Percentiles rank a stretch among this genome's conserved stretches.
phyloP scores from a whole-genome alignment of 192 early-diverging fungal species.

The Backusella tarrabulga region DNA sequence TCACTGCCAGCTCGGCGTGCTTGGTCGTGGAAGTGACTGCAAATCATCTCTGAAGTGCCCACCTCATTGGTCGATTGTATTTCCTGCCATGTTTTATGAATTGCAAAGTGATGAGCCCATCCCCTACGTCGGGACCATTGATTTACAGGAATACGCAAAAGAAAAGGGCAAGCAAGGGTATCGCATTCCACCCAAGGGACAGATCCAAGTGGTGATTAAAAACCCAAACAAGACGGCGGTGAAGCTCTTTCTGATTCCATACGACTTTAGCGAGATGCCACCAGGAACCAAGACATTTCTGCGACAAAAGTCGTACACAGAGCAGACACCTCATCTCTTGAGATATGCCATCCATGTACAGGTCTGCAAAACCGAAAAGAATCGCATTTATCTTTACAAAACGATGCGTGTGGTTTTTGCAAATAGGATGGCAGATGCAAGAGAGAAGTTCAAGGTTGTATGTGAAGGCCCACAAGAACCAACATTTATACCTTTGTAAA shows the following conservation, averaged over 20 bases:
- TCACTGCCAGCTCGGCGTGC: constrained; percentile 65
- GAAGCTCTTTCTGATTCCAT: constrained; percentile 78
- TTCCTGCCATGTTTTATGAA: constrained; percentile 78
- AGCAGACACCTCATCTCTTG: constrained; percentile 34
- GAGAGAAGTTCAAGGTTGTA: constrained; percentile 62
- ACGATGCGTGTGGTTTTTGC: constrained; percentile 75
- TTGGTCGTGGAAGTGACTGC: constrained; percentile 53
- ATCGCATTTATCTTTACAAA: constrained; percentile 62
- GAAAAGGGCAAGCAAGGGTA: constrained; percentile 34
- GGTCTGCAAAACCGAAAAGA: constrained; percentile 54
- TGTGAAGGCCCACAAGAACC: constrained; percentile 59
- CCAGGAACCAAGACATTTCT: constrained; percentile 71
- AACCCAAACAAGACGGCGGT: constrained; percentile 75
- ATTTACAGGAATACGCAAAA: constrained; percentile 37
- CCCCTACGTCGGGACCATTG: constrained; percentile 78
- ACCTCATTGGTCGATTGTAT: constrained; percentile 59
- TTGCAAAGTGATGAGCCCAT: constrained; percentile 50
- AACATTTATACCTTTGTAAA: constrained; percentile 39
- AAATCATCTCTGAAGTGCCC: constrained; percentile 62
- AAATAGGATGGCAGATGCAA: constrained; percentile 57
- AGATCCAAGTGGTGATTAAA: constrained; percentile 80
- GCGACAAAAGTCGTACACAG: constrained; percentile 70
- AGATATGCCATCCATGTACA: constrained; percentile 82
- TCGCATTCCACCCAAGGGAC: constrained; percentile 68
- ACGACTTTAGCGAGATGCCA: constrained; percentile 79